A percentile compares a stretch with the other conserved stretches of the same genome.
Conservation (phyloP, 805 yeast genomes). For the Wickerhamomyces hampshirensis region DNA sequence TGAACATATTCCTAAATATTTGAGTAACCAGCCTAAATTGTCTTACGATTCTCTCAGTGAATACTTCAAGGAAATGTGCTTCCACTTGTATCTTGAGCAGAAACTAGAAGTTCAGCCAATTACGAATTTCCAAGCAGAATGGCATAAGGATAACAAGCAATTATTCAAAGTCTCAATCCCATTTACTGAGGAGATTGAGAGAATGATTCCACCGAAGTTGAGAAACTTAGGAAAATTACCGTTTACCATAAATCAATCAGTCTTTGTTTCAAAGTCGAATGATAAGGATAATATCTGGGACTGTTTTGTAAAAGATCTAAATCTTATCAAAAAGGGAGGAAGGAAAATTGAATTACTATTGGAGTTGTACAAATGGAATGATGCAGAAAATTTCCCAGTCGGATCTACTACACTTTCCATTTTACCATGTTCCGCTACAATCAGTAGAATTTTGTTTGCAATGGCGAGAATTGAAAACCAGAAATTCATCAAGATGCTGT, state of each 20-base stretch:
- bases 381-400: slow-evolving; percentile 40
- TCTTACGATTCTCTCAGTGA: slow-evolving; percentile 44
- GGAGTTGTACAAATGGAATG: slow-evolving; percentile 57
- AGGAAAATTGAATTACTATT: slow-evolving; percentile 39
- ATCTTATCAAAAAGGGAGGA: slow-evolving; percentile 27
- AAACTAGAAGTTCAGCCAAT: slow-evolving; percentile 41
- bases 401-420: slow-evolving; percentile 36
- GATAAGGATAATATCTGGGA: slow-evolving; percentile 57
- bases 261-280: slow-evolving; percentile 42
- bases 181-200: slow-evolving; percentile 43
- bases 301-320: slow-evolving; percentile 46
- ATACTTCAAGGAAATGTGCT: slow-evolving; percentile 56
- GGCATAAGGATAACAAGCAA: slow-evolving; percentile 42
- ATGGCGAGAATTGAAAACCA: slow-evolving; percentile 56
- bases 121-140: slow-evolving; percentile 45
- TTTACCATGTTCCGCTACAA: slow-evolving; percentile 60
- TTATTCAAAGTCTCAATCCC: slow-evolving; percentile 40
- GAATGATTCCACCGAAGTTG: slow-evolving; percentile 45
- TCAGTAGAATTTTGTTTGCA: slow-evolving; percentile 58
- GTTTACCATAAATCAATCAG: slow-evolving; percentile 52
- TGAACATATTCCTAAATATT: slow-evolving; percentile 23
- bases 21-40: slow-evolving; percentile 33
- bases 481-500: slow-evolving; percentile 45
- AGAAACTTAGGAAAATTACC: slow-evolving; percentile 53
- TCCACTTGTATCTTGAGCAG: slow-evolving; percentile 61